Evolutionary conservation across 2,329 filamentous ascomycete species (phyloP).

Genomic region (Cercospora zeae-maydis): DNA sequence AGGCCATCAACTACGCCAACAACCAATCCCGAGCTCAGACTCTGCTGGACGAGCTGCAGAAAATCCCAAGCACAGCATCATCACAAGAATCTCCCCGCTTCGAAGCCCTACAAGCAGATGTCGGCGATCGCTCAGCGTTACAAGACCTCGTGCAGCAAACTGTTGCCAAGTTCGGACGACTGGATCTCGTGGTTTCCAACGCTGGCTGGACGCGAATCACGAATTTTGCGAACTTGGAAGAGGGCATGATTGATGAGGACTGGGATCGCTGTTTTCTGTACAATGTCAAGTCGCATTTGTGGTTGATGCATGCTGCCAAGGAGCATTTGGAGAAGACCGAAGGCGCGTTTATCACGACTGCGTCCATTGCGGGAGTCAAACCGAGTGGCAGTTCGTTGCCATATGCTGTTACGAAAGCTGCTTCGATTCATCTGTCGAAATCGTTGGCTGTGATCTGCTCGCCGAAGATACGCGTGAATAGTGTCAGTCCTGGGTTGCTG

Average conservation of each 20-base stretch:
- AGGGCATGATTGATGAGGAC: constrained; percentile 38
- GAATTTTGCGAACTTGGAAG: constrained; percentile 37
- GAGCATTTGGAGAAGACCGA: constrained; percentile 54
- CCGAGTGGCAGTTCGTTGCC: constrained; percentile 58
- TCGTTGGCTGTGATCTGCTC: constrained; percentile 52
- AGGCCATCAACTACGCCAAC: constrained; percentile 50
- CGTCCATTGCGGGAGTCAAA: constrained; percentile 61
- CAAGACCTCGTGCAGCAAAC: constrained; percentile 38
- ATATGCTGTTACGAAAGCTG: constrained; percentile 40
- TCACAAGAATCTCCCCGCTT: constrained; percentile 21
- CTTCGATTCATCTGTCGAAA: constrained; percentile 53
- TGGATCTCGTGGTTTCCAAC: constrained; percentile 45
- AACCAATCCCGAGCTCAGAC: constrained; percentile 42
- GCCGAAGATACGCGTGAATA: constrained; percentile 58
- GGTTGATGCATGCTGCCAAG: constrained; percentile 56
- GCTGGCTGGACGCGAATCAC: constrained; percentile 35
- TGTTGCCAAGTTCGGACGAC: constrained; percentile 34
- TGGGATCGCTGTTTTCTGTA: constrained; percentile 46
- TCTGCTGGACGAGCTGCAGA: constrained; percentile 43
- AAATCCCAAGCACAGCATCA: constrained; percentile 32
- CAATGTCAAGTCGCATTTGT: constrained; percentile 62
- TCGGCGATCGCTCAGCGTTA: constrained; percentile 30
- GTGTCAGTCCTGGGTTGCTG: constrained; percentile 53
- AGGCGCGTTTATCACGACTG: constrained; percentile 62
- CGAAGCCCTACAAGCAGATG: constrained; percentile 30